Base-by-base conservation (phyloP, 1,284 basidiomycete species). In the Exobasidium rhododendri region DNA sequence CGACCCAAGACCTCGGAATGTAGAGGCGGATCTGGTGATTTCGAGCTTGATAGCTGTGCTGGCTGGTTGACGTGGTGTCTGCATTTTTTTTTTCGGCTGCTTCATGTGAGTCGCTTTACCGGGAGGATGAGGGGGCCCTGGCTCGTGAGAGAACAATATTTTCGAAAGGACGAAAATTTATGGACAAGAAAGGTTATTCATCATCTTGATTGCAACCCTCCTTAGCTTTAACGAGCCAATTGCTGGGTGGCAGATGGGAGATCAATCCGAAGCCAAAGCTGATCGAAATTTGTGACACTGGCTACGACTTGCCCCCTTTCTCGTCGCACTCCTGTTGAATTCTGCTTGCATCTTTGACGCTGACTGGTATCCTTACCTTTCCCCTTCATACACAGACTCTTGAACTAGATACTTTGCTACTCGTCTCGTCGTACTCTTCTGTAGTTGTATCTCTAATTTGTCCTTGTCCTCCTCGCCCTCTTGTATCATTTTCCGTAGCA, bases 371-470 rank as follows among this genome's bases (percentile, higher is more conserved):
- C 4, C 20, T 26, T 47, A 14, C 46, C 24, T 47, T 47, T 47
- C 46, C 24, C 10, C 10, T 20, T 32, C 22, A 55, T 55, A 55
- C 29, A 55, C 24, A n/a, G 20, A 30, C 29, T 55, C 52, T 11
- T 31, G 32, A n/a, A 55, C 40, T 24, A 55, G 52, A 26, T 55
- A 55, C 17, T 26, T 13, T 55, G 52, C 52, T 17, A 55, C 29
- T 4, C 24, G 17, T 4, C 20, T 20, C 28, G 28, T 32, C 24
- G 52, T 55, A 26, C 31, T 35, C n/a, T 44, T 26, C 4, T 31
- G n/a, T 31, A 55, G 28, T 3, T 32, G 22, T 44, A 6, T 31
- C 20, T 32, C 4, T 29, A 44, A 35, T 4, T 35, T 31, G n/a
- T 22, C 22, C 29, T 26, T 5, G 14, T 55, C 35, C 2, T 31